phyloP scores from a whole-genome alignment of 306 rosid genomes.

The Dalbergia oliveri region DNA sequence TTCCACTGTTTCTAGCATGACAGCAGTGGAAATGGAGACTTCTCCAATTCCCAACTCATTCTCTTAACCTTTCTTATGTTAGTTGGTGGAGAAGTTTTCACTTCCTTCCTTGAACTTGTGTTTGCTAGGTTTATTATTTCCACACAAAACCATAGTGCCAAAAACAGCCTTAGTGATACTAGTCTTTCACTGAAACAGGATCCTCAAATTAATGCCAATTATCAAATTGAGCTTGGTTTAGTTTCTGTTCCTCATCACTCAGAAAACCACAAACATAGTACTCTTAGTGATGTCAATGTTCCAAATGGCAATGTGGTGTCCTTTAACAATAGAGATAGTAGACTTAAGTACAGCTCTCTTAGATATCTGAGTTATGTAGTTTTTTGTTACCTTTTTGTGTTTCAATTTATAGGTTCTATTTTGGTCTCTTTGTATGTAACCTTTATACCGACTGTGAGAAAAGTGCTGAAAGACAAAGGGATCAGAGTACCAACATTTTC shows the following conservation, averaged over 20 bases:
- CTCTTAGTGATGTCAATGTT: neutral
- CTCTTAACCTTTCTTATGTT: constrained; percentile 64
- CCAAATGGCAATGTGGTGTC: neutral
- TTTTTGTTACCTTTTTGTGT: constrained; percentile 43
- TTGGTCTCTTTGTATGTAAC: constrained; percentile 42
- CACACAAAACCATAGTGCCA: neutral
- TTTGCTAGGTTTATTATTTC: constrained; percentile 9
- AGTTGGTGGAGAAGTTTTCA: constrained; percentile 70
- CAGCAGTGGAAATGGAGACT: constrained; percentile 68
- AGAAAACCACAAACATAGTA: neutral
- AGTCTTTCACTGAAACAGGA: neutral
- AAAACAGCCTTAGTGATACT: neutral
- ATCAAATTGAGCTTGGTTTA: constrained; percentile 46
- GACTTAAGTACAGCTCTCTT: constrained; percentile 31
- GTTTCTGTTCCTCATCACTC: constrained; percentile 13
- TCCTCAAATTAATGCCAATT: neutral
- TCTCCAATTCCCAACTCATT: constrained; percentile 51
- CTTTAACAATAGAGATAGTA: neutral
- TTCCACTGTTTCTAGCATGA: constrained; percentile 79
- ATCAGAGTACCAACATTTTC: constrained; percentile 62
- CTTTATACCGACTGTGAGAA: constrained; percentile 47
- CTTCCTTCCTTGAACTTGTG: constrained; percentile 62
- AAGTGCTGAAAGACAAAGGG: constrained; percentile 49
- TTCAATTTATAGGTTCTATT: constrained; percentile 48
- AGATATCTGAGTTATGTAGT: constrained; percentile 42